Evolutionary conservation across 208 protist species (phyloP).

Genomic region (Polymyxa betae): DNA sequence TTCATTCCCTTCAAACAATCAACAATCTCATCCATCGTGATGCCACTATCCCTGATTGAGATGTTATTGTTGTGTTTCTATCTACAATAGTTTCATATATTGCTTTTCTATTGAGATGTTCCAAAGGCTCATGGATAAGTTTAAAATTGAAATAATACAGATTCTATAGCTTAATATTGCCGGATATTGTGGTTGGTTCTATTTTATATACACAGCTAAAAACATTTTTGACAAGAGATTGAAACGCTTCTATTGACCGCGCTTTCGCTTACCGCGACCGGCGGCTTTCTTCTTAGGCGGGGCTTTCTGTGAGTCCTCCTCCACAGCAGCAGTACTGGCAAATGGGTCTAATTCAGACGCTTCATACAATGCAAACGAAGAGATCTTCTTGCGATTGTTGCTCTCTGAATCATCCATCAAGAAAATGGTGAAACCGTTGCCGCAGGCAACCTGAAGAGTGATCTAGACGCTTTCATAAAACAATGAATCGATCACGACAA

Average conservation of each 20-base stretch:
- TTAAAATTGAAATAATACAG: too few relatives aligned
- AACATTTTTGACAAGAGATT: not conserved
- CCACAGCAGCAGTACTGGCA: too few relatives aligned
- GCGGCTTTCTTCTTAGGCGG: not conserved
- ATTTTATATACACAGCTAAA: too few relatives aligned
- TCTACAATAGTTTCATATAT: too few relatives aligned
- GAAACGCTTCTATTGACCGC: not conserved
- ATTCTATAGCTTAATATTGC: too few relatives aligned
- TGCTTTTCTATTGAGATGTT: too few relatives aligned
- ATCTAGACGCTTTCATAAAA: not conserved
- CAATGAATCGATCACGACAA: not conserved
- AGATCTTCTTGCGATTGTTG: not conserved
- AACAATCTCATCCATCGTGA: too few relatives aligned
- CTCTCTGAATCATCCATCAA: slow-evolving; percentile 5
- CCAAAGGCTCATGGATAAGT: too few relatives aligned
- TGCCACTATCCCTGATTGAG: too few relatives aligned
- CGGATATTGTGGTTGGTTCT: too few relatives aligned
- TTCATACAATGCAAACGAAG: not conserved
- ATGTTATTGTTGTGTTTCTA: too few relatives aligned
- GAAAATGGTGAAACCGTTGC: slow-evolving; percentile 40
- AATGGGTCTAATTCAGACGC: slow-evolving; percentile 2
- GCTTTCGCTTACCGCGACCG: not conserved
- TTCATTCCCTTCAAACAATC: too few relatives aligned
- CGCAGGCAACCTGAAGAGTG: slow-evolving; percentile 14
- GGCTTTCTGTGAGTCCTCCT: not conserved